Percentiles rank a stretch among this genome's conserved stretches.
Evolutionary conservation across 371 early-diverging fungal species (phyloP).

Genomic region (Mortierella sp.): DNA sequence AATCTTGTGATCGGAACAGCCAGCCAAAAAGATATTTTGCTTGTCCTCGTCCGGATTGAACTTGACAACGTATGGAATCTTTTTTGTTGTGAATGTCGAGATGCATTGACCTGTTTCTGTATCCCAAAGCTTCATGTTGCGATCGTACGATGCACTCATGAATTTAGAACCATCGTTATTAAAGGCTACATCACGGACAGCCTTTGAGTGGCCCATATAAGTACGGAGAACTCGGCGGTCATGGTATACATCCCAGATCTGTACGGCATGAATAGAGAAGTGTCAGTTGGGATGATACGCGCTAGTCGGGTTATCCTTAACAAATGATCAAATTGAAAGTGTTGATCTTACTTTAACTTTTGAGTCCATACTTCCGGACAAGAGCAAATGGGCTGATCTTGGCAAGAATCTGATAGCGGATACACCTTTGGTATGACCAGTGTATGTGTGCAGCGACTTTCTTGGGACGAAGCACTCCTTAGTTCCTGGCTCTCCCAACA

Average conservation of each 20-base stretch:
- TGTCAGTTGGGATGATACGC: too few relatives aligned
- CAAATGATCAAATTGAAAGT: background rate
- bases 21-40: constrained; percentile 89
- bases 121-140: constrained; percentile 95
- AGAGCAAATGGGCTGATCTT: constrained; percentile 88
- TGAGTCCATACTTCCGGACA: constrained; percentile 93
- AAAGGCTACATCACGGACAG: constrained; percentile 93
- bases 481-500: constrained; percentile 79
- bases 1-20: constrained; percentile 94
- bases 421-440: constrained; percentile 94
- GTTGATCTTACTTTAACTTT: constrained; percentile 80
- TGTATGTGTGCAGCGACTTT: constrained; percentile 89
- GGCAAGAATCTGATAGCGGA: constrained; percentile 93
- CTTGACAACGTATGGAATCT: constrained; percentile 89
- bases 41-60: constrained; percentile 93
- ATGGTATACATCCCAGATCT: constrained; percentile 95
- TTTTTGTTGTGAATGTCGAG: constrained; percentile 79
- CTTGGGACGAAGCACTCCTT: constrained; percentile 92
- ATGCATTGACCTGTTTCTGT: constrained; percentile 95
- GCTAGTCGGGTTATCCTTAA: too few relatives aligned
- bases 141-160: constrained; percentile 92
- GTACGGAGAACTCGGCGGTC: constrained; percentile 88
- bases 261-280: background rate
- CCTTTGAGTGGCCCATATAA: constrained; percentile 92
- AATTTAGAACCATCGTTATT: constrained; percentile 88